Percentiles rank a stretch among this genome's conserved stretches.
Conservation (phyloP, 1,139 yeast genomes). For the Kodamaea arcana region DNA sequence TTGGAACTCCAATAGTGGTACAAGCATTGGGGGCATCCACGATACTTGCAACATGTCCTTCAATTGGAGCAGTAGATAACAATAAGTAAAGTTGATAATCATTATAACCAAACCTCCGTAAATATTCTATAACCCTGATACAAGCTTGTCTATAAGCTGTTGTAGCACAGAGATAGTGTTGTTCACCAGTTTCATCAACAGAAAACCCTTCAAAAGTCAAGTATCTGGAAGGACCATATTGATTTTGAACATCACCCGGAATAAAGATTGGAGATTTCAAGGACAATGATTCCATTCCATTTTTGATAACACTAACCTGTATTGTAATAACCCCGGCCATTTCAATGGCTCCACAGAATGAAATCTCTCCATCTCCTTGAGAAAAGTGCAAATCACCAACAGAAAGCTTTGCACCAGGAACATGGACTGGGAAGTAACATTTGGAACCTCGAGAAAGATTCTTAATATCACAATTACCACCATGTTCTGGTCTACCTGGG, state of each 20-base stretch:
- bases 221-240: slow-evolving; percentile 44
- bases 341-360: slow-evolving; percentile 53
- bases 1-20: slow-evolving; percentile 46
- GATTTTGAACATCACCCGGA: slow-evolving; percentile 46
- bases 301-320: slow-evolving; percentile 34
- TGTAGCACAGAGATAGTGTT: slow-evolving; percentile 42
- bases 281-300: slow-evolving; percentile 35
- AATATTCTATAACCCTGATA: slow-evolving; percentile 44
- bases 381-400: slow-evolving; percentile 49
- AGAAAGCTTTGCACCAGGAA: slow-evolving; percentile 44
- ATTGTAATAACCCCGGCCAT: slow-evolving; percentile 47
- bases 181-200: slow-evolving; percentile 42
- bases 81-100: slow-evolving; percentile 47
- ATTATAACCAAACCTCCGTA: slow-evolving; percentile 45
- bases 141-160: slow-evolving; percentile 49
- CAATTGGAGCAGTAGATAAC: slow-evolving; percentile 45
- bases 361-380: slow-evolving; percentile 51
- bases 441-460: slow-evolving; percentile 46
- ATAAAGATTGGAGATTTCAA: slow-evolving; percentile 44
- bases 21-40: slow-evolving; percentile 52
- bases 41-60: slow-evolving; percentile 49
- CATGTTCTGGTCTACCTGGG: slow-evolving; percentile 51
- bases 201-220: slow-evolving; percentile 52
- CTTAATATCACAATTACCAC: slow-evolving; percentile 52
- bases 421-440: slow-evolving; percentile 44